Conservation (phyloP, 2,329 filamentous ascomycete genomes). For the Xylaria sp. region DNA sequence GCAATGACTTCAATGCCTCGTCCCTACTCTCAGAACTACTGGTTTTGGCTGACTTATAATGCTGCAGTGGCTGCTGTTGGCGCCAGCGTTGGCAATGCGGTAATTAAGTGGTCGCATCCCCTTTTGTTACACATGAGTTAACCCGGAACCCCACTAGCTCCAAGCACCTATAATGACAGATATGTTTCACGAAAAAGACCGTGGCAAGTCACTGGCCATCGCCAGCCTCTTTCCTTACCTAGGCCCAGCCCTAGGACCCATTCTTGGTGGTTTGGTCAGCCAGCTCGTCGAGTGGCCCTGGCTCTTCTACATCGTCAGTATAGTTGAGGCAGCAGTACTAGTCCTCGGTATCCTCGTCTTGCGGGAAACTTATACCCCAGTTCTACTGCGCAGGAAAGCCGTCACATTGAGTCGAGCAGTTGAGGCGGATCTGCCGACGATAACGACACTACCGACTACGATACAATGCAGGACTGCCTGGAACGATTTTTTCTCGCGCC, state of each 20-base stretch:
- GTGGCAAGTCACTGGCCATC: constrained; percentile 46
- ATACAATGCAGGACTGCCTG: constrained; percentile 23
- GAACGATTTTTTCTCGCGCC: constrained; percentile 36
- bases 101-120: constrained; percentile 21
- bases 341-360: constrained; percentile 60
- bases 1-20: too few relatives aligned
- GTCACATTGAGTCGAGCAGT: constrained; percentile 40
- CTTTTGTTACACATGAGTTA: neutral
- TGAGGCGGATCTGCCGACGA: constrained; percentile 52
- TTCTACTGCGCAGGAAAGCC: constrained; percentile 63
- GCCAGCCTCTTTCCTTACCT: constrained; percentile 47
- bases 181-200: constrained; percentile 44
- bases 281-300: constrained; percentile 70
- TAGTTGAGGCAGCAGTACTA: constrained; percentile 61
- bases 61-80: constrained; percentile 35
- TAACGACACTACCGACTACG: constrained; percentile 44
- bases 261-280: constrained; percentile 69
- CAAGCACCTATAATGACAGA: constrained; percentile 45
- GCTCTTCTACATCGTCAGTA: constrained; percentile 71
- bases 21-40: too few relatives aligned
- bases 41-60: neutral
- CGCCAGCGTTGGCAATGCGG: constrained; percentile 33
- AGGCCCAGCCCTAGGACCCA: constrained; percentile 70
- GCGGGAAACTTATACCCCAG: constrained; percentile 68
- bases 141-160: constrained; percentile 32